These are phyloP conservation scores for Trichoderma simmonsii DNA, from an alignment of 2,329 filamentous ascomycete species.

Conservation along the genomic window DNA sequence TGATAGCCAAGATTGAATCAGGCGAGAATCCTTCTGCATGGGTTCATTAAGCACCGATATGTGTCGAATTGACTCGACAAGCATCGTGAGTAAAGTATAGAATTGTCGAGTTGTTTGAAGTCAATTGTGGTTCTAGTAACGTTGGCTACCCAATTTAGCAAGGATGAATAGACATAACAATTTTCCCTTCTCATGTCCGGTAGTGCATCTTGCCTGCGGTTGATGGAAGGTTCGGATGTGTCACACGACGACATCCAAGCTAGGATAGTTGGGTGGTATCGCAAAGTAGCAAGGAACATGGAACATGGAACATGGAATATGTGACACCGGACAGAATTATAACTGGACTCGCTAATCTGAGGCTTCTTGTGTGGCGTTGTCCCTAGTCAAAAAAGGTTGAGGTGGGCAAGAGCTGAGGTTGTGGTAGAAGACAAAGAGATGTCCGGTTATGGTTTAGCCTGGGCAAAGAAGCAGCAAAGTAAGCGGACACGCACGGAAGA, in stretches of 20 bases:
- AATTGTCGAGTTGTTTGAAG: neutral
- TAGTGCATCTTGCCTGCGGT: neutral
- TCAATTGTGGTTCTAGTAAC: neutral
- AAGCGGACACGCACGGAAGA: neutral
- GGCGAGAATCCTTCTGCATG: neutral
- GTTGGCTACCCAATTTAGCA: fast-evolving
- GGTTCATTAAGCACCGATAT: neutral
- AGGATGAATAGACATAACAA: neutral
- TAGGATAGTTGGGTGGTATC: neutral
- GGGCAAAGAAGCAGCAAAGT: neutral
- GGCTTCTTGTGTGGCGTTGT: neutral
- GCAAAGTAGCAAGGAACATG: neutral
- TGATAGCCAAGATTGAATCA: neutral
- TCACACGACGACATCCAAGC: neutral
- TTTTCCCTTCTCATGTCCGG: neutral
- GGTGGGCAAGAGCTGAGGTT: neutral
- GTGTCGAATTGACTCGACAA: neutral
- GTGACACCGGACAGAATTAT: neutral
- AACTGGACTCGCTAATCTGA: neutral
- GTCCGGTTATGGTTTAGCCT: neutral
- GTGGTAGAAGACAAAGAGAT: neutral
- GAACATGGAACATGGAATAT: neutral
- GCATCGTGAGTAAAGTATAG: neutral
- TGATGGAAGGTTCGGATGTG: neutral
- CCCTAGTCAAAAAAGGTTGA: neutral